Percentiles rank a stretch among this genome's conserved stretches.
Conservation (phyloP, 2,329 filamentous ascomycete genomes). For the Xenoacremonium recifei region DNA sequence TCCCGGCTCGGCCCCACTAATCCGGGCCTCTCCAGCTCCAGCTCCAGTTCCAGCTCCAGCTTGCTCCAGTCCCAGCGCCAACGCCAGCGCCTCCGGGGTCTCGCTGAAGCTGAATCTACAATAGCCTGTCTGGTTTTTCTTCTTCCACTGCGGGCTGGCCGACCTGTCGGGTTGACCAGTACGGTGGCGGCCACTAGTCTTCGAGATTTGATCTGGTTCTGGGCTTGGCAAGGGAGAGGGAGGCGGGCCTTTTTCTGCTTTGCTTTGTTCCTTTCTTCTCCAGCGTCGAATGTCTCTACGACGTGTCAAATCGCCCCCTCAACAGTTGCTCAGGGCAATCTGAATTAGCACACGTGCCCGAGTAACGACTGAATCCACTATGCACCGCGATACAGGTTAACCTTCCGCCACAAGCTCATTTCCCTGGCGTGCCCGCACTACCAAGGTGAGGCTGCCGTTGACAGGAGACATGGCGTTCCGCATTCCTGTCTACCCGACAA, state of each 20-base stretch:
- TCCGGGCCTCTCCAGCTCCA: conserved; percentile 6
- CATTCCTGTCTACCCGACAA: conserved; percentile 14
- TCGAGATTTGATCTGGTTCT: conserved; percentile 11
- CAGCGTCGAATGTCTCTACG: conserved; percentile 9
- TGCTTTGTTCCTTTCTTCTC: conserved; percentile 8
- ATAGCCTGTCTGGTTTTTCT: conserved; percentile 18
- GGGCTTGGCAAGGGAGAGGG: conserved; percentile 8
- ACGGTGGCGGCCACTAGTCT: conserved; percentile 7
- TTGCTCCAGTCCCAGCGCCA: too few relatives aligned
- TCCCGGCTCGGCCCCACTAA: conserved; percentile 14
- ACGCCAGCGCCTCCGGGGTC: too few relatives aligned
- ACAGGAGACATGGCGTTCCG: conserved; percentile 20
- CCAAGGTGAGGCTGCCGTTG: conserved; percentile 23
- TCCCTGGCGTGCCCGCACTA: conserved; percentile 17
- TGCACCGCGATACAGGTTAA: conserved; percentile 5
- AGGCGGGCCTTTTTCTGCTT: conserved; percentile 3
- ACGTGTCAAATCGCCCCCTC: conserved; percentile 17
- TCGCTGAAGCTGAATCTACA: too few relatives aligned
- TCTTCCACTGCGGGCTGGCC: conserved; percentile 10
- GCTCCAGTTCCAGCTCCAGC: too few relatives aligned
- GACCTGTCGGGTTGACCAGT: conserved; percentile 14
- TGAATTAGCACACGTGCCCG: conserved; percentile 5
- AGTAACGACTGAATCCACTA: conserved; percentile 8
- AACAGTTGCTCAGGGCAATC: conserved; percentile 21
- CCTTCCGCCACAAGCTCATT: conserved; percentile 19